phyloP scores from a whole-genome alignment of 371 early-diverging fungal genomes.

The Fennellomyces sp. region DNA sequence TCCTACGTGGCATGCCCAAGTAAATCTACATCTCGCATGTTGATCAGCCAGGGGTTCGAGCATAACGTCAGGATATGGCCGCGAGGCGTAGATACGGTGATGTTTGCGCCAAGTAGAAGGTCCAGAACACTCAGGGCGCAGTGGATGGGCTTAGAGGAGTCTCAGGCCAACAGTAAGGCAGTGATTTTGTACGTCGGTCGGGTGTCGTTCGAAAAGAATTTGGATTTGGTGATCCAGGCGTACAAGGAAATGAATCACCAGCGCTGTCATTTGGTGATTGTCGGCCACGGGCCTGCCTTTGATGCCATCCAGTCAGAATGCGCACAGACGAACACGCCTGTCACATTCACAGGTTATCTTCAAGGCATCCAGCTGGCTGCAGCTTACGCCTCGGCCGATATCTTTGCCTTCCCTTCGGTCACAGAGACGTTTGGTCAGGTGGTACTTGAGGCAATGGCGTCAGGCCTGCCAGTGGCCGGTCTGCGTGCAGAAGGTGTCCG shows the following conservation, averaged over 20 bases:
- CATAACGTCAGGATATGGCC: constrained; percentile 42
- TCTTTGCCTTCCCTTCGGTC: constrained; percentile 50
- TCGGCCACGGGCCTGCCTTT: constrained; percentile 55
- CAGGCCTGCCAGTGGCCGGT: constrained; percentile 45
- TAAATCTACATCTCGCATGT: constrained; percentile 32
- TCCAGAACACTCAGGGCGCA: constrained; percentile 26
- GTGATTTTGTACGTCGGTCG: constrained; percentile 50
- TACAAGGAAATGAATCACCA: constrained; percentile 44
- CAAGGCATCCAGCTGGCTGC: constrained; percentile 35
- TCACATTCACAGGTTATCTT: constrained; percentile 52
- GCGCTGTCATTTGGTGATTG: constrained; percentile 47
- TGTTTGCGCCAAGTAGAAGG: constrained; percentile 35
- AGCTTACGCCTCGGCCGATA: constrained; percentile 52
- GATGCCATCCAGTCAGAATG: constrained; percentile 33
- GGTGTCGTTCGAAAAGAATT: constrained; percentile 51
- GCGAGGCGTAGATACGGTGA: constrained; percentile 40
- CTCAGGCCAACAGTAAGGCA: constrained; percentile 17
- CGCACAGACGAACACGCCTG: constrained; percentile 20
- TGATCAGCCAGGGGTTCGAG: constrained; percentile 30
- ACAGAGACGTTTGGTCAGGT: constrained; percentile 59
- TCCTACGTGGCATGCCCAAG: constrained; percentile 46
- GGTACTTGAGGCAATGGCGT: constrained; percentile 51
- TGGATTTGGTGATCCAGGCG: constrained; percentile 40
- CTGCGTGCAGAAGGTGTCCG: constrained; percentile 47
- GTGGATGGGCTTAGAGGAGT: constrained; percentile 25